Conservation (phyloP, 345 rosid species). For the Eucalyptus sp. region DNA sequence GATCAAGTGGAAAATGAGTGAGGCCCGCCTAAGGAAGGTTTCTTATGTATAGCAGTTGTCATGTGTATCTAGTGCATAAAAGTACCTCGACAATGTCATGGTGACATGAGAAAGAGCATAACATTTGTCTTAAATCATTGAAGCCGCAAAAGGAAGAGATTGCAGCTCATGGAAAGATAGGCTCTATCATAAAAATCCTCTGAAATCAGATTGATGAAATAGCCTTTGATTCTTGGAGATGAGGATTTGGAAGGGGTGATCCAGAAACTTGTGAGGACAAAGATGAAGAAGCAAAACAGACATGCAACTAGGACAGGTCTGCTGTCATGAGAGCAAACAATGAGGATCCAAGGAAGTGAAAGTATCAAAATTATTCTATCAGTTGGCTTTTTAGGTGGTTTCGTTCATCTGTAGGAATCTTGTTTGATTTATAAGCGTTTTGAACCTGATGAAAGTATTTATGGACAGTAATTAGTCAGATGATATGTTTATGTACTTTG, state of each 20-base stretch:
- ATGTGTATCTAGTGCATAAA: not conserved
- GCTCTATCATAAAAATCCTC: not conserved
- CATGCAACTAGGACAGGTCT: not conserved
- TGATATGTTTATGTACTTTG: not conserved
- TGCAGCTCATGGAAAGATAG: not conserved
- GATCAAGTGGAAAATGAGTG: not conserved
- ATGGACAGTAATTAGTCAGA: not conserved
- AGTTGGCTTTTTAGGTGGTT: not conserved
- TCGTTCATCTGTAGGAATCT: not conserved
- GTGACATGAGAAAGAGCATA: not conserved
- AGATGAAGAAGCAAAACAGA: not conserved
- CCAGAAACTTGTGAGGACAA: not conserved
- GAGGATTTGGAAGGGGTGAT: not conserved
- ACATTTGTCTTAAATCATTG: not conserved
- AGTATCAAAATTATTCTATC: not conserved
- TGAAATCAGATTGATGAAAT: not conserved
- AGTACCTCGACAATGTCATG: not conserved
- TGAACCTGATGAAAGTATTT: not conserved
- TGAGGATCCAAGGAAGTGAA: not conserved
- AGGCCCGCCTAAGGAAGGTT: not conserved
- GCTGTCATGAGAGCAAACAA: not conserved
- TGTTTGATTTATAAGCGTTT: not conserved
- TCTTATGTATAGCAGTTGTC: not conserved
- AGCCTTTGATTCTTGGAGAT: not conserved
- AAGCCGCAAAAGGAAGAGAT: not conserved